Base-by-base conservation (phyloP, 257 asterid genomes). In the Nicotiana tomentosiformis region DNA sequence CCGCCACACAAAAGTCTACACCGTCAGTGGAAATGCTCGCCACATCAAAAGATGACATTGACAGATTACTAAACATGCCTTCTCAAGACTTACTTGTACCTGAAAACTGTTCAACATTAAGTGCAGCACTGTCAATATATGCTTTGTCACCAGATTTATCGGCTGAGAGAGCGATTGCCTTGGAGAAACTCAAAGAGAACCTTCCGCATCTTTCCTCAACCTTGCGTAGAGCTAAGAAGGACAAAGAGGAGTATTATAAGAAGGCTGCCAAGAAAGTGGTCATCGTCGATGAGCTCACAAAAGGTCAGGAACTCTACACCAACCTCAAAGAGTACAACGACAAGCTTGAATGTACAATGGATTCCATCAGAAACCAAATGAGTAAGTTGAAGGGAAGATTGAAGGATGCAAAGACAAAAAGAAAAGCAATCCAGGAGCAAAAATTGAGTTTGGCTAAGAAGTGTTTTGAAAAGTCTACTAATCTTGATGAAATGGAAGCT, bases 191-290 rank as follows among this genome's bases (percentile, higher is more conserved):
- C 66, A 57, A 56, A 60, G 56, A 8, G 33, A 57, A 60, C 35
- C 69, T 78, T 18, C 82, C 82, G 3, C 39, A 33, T n/a, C 57
- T 78, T 20, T 78, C 82, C 69, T 78, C 82, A 18, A 57, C 4
- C 0, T 57, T 9, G 20, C 4, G 16, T 18, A 57, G 55, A 57
- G 82, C 82, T 18, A 57, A 33, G 4, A 12, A 78, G 7, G 82
- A 78, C 56, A 23, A 58, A 57, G 82, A 58, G 32, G 56, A 78
- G 39, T 78, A 78, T 58, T 53, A 78, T 65, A 78, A 78, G 33
- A 78, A 30, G 35, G 82, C 66, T 33, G 69, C 82, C 33, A 78
- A 78, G 82, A 78, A 78, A 78, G 33, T 78, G 35, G 7, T 78
- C 69, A 20, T 78, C 32, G 10, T 78, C 15, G 82, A 78, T 17